phyloP scores from a whole-genome alignment of 2,329 filamentous ascomycete species.

The Colletotrichum sp. region DNA sequence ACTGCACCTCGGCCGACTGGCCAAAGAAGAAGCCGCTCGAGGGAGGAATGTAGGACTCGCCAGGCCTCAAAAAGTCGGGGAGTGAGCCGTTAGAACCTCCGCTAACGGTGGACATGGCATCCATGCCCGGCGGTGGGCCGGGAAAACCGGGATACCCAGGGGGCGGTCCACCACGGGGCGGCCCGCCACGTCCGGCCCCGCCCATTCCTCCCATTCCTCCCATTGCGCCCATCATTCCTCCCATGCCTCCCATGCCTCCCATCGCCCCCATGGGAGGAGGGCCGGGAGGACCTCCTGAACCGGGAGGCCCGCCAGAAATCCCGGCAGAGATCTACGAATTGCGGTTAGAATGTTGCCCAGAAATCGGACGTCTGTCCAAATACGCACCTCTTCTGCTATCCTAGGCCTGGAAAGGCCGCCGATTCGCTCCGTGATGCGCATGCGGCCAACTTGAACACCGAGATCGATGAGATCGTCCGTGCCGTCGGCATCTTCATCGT shows the following conservation, averaged over 20 bases:
- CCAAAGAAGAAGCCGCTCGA: slow-evolving; percentile 72
- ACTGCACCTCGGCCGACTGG: slow-evolving; percentile 49
- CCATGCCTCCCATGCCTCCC: slow-evolving; percentile 11
- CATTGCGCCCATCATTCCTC: slow-evolving; percentile 3
- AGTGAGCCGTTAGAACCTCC: slow-evolving; percentile 32
- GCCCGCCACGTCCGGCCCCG: slow-evolving; percentile 15
- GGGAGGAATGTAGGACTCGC: slow-evolving; percentile 70
- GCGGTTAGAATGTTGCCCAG: not conserved
- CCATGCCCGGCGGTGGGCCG: slow-evolving; percentile 23
- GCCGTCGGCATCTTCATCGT: slow-evolving; percentile 66
- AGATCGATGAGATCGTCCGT: slow-evolving; percentile 72
- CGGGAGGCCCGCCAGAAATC: slow-evolving; percentile 28
- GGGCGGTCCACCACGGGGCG: slow-evolving; percentile 24
- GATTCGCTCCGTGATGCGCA: slow-evolving; percentile 76
- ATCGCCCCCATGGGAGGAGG: slow-evolving; percentile 6
- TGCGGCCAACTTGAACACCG: slow-evolving; percentile 73
- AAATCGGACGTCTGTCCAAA: not conserved
- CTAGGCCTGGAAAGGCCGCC: slow-evolving; percentile 75
- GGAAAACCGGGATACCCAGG: slow-evolving; percentile 17
- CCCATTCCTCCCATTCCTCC: not conserved
- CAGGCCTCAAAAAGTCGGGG: slow-evolving; percentile 66
- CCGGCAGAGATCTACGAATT: slow-evolving; percentile 37
- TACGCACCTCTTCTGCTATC: slow-evolving; percentile 70
- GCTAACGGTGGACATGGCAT: slow-evolving; percentile 25
- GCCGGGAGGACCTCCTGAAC: slow-evolving; percentile 14